Base-by-base conservation (phyloP, 2,329 filamentous ascomycete species). In the Gremmenia infestans region DNA sequence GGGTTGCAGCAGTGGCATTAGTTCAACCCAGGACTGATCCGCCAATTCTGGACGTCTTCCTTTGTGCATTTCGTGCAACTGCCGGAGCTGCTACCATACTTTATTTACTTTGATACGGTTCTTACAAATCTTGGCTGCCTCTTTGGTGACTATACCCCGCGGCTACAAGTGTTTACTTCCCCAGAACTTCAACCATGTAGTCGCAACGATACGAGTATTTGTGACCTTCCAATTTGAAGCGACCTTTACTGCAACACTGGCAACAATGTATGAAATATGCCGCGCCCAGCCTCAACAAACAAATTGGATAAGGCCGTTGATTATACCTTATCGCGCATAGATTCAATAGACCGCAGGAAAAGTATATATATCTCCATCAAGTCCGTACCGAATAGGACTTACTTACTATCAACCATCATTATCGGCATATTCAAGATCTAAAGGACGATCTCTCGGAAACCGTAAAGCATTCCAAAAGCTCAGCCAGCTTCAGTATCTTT, bases 401-500 rank as follows among this genome's bases (percentile, higher is more conserved):
- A 8, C 28, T 54, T 42, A 25, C 48, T 37, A 23, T 47, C 15
- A 19, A 32, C 35, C 39, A 32, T 15, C 11, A 17, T 48, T 19
- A 25, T 43, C 48, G 50, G 28, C 28, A 8, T 6, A 8, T 9
- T 7, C 8, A 32, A 32, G 28, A 32, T 32, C 8, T 7, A 32
- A 32, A 32, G 2, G 8, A 32, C 28, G 8, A 32, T 3, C 2
- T 32, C 28, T 32, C 28, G 2, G 6, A 25, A 25, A 25, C 5
- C 25, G 8, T 32, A 19, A 15, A 6, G 36, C 42, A 37, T 48
- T 47, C 66, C 51, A 35, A 60, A 45, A 28, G 14, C 23, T 25
- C 32, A 50, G 17, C 22, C 17, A 19, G 32, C 17, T 39, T 50
- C 35, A 35, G 17, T 35, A 39, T 17, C 14, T 5, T 59, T 70